Evolutionary conservation across 169 alveolate species (phyloP), one percentile per base, ranked within the genome.

Genomic region (Fabrea salina): DNA sequence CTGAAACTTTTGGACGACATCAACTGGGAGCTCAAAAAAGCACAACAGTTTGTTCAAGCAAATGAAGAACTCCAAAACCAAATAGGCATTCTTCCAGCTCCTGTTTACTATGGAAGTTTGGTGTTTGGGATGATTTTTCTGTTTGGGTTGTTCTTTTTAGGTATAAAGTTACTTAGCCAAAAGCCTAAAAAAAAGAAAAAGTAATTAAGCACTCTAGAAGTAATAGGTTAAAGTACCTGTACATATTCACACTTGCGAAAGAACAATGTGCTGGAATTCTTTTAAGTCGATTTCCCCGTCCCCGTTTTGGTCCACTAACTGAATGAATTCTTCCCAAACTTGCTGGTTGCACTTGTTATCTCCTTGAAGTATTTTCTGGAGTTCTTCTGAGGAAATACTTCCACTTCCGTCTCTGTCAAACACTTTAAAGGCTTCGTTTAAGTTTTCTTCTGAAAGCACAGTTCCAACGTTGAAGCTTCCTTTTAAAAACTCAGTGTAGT

Each of bases 401-500:
- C 99, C 99, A 77, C 97, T 95, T n/a, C 96, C 95, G 82, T 98
- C 99, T 47, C 88, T 83, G 84, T 98, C 99, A 83, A 98, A 97
- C 90, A 96, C 85, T 40, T 88, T 90, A 85, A 97, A 98, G 25
- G 99, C 99, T 43, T 88, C 82, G 80, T 96, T 96, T 78, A 98
- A 86, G 43, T 97, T 90, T 70, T 97, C 97, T 77, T 95, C 85
- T 30, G 96, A 90, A 40, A 96, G 79, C 40, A 97, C 82, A 47
- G 88, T 87, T 51, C 90, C 75, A 37, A 96, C 89, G 82, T 97
- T 96, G 82, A 97, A 91, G 49, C 98, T 97, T 19, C 96, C 99
- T 0, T 97, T 93, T 43, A 98, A 82, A 89, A 98, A 98, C 84
- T 97, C 99, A 88, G 94, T 82, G 61, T 84, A 91, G 64, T 88